phyloP scores from a whole-genome alignment of 1,284 basidiomycete species.

The Tilletia caries region DNA sequence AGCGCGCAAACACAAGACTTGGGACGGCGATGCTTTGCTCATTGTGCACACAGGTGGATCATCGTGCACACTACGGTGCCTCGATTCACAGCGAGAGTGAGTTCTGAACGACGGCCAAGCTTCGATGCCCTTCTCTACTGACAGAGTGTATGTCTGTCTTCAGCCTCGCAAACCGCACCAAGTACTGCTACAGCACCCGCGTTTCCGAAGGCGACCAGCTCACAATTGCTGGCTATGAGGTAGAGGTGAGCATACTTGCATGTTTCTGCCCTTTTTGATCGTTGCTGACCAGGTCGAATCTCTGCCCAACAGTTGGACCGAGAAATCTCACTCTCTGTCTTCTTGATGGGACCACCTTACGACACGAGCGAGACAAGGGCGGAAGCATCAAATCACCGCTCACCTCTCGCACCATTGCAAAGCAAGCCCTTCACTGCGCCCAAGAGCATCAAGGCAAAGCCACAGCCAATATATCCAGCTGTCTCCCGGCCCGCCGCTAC shows the following conservation, averaged over 20 bases:
- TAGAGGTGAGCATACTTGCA: conserved; percentile 18
- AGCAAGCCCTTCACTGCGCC: conserved; percentile 2
- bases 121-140: background rate
- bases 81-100: conserved; percentile 20
- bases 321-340: background rate
- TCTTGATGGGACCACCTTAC: background rate
- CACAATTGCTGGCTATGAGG: conserved; percentile 24
- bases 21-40: conserved; percentile 64
- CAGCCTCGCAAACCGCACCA: background rate
- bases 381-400: background rate
- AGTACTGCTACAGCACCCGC: conserved; percentile 3
- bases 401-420: background rate
- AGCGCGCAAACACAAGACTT: conserved; percentile 77
- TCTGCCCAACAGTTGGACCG: conserved; percentile 2
- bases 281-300: background rate
- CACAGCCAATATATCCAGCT: conserved; percentile 4
- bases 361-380: background rate
- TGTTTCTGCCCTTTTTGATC: background rate
- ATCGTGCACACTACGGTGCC: conserved; percentile 33
- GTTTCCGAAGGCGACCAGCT: conserved; percentile 21
- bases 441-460: background rate
- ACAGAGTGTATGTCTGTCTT: background rate
- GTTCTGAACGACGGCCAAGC: background rate
- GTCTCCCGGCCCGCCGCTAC: background rate
- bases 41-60: conserved; percentile 32